A percentile compares a stretch with the other conserved stretches of the same genome.
Conservation (phyloP, 495 filamentous ascomycete genomes). For the Penicillium dipodomyicola region DNA sequence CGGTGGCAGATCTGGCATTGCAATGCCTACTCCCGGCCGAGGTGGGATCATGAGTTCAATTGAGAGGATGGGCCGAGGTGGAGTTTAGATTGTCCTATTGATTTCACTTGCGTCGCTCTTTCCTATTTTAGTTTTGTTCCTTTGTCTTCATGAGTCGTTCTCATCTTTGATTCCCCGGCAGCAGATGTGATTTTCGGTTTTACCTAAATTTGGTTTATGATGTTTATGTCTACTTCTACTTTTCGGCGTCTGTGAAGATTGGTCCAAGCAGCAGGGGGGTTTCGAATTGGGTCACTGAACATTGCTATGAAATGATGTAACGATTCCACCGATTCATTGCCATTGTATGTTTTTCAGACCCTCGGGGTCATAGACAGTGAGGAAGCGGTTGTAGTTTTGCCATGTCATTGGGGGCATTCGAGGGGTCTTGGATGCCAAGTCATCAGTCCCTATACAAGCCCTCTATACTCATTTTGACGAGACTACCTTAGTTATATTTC, state of each 20-base stretch:
- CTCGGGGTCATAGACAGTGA: neutral
- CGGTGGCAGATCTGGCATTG: constrained; percentile 43
- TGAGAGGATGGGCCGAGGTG: constrained; percentile 62
- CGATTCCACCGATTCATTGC: neutral
- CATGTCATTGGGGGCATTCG: neutral
- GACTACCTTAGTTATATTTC: no score
- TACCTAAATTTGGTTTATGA: constrained; percentile 10
- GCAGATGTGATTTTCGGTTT: constrained; percentile 10
- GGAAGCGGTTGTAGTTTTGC: neutral
- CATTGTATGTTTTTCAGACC: neutral
- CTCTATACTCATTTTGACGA: neutral
- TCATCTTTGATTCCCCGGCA: constrained; percentile 24
- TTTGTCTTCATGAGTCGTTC: neutral
- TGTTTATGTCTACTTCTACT: constrained; percentile 7
- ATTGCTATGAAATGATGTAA: constrained; percentile 5
- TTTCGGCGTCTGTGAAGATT: neutral
- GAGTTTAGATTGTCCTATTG: constrained; percentile 14
- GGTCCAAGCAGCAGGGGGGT: neutral
- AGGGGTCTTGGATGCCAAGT: neutral
- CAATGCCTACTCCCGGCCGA: constrained; percentile 45
- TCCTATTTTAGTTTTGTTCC: constrained; percentile 1
- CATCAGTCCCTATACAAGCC: neutral
- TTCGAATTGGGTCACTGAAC: neutral
- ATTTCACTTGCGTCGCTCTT: neutral
- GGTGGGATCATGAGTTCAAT: constrained; percentile 70